Evolutionary conservation across 176 grass and related monocot species (phyloP), one percentile per base, ranked within the genome.

Genomic region (Aegilops bicornis): DNA sequence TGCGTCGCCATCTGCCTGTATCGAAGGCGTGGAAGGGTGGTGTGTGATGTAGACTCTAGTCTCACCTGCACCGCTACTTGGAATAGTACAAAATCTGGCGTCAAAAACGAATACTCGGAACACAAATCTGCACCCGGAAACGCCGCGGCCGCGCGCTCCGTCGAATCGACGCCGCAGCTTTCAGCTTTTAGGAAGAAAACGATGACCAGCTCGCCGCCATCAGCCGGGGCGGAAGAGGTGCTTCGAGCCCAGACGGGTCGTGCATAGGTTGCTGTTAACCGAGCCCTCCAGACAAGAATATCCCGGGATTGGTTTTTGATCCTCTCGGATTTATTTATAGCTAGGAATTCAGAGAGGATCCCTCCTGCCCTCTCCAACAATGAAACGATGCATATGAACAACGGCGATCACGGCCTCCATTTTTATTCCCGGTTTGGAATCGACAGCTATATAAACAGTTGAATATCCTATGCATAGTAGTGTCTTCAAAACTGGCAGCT

Each of bases 21-120:
- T 8, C 4, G 13, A 80, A 62, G 76, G 58, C 32, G 85, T 48
- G 65, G 29, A 72, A 65, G 10, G 39, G 62, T 47, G 36, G 62
- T 11, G 40, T 47, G 71, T 29, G 71, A 74, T 4, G 6, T 4
- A 29, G 16, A 23, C 24, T 54, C 72, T 24, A 33, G 16, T n/a
- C 23, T 29, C 36, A 82, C 88, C 29, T 40, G 81, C 89, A 85
- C 48, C 35, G 81, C 58, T 61, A 10, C 54, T 36, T 14, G 62
- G 85, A 75, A 84, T 81, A 32, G 31, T 32, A 86, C 61, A 80
- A 35, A 30, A 58, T 58, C 52, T 58, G 17, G 17, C 17, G 52
- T 58, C 6, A 20, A 8, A 58, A 58, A 20, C 4, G 52, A 20
- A 58, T 61, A 7, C 40, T 47, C 13, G 37, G 81, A 75, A 80